phyloP scores from a whole-genome alignment of 2,329 filamentous ascomycete species.

The Aspergillus sp. region DNA sequence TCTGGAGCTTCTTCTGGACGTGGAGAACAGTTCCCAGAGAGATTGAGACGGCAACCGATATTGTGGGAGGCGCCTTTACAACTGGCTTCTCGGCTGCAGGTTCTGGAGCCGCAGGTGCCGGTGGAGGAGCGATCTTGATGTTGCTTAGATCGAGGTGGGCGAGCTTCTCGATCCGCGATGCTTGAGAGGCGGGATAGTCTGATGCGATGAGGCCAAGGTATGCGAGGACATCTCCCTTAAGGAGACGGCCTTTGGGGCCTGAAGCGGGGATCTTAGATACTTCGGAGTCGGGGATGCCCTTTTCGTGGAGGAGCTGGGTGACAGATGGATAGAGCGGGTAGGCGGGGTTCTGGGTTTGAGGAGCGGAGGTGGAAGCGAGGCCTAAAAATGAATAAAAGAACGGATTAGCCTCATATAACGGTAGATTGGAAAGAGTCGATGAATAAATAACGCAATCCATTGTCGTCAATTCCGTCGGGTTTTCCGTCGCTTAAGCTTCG shows the following conservation, averaged over 20 bases:
- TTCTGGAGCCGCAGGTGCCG: conserved; percentile 29
- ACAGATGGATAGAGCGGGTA: conserved; percentile 71
- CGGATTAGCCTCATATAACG: conserved; percentile 9
- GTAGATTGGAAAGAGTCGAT: neutral
- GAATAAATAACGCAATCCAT: neutral
- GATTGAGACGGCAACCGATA: conserved; percentile 66
- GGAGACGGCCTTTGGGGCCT: conserved; percentile 80
- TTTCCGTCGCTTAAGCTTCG: neutral
- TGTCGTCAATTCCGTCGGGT: neutral
- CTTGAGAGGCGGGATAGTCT: conserved; percentile 69
- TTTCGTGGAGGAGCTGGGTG: conserved; percentile 73
- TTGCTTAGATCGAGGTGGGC: conserved; percentile 90
- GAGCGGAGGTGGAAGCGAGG: conserved; percentile 35
- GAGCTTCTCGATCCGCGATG: conserved; percentile 70
- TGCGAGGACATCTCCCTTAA: conserved; percentile 94
- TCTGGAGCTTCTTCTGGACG: conserved; percentile 76
- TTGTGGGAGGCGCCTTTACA: conserved; percentile 29
- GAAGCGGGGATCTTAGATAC: conserved; percentile 80
- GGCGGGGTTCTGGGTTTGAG: conserved; percentile 42
- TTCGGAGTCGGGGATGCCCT: conserved; percentile 73
- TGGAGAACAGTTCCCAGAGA: conserved; percentile 76
- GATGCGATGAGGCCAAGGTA: conserved; percentile 77
- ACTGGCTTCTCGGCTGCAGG: conserved; percentile 35
- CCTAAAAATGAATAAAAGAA: conserved; percentile 21
- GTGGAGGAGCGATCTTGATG: conserved; percentile 68